phyloP scores from a whole-genome alignment of 257 asterid genomes.

The Gentiana macrophylla region DNA sequence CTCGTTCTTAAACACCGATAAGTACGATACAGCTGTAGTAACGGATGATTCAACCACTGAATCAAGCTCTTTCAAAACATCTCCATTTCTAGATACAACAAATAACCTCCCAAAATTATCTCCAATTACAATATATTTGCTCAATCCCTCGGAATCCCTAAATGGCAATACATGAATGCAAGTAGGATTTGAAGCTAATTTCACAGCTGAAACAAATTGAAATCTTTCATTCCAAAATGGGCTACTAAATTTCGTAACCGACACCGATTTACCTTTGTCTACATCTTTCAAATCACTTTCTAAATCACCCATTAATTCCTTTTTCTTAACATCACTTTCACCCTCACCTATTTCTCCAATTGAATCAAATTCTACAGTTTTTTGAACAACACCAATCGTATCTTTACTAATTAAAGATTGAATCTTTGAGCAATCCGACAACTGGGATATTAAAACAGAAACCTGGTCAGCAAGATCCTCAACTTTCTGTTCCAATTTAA shows the following conservation, averaged over 20 bases:
- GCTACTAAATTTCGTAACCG: conserved; percentile 59
- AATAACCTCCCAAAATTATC: conserved; percentile 60
- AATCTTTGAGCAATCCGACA: conserved; percentile 21
- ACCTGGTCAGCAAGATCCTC: conserved; percentile 50
- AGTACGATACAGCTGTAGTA: conserved; percentile 48
- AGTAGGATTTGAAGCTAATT: conserved; percentile 53
- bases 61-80: conserved; percentile 50
- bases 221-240: conserved; percentile 86
- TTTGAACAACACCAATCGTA: conserved; percentile 5
- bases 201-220: conserved; percentile 85
- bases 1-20: conserved; percentile 71
- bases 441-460: conserved; percentile 54
- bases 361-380: conserved; percentile 11
- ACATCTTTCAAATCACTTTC: conserved; percentile 12
- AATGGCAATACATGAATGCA: conserved; percentile 60
- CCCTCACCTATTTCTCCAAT: conserved; percentile 8
- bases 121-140: conserved; percentile 77
- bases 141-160: conserved; percentile 67
- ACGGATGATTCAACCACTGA: conserved; percentile 35
- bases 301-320: conserved; percentile 5
- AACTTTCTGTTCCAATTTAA: conserved; percentile 55
- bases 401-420: conserved; percentile 16
- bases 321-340: background rate
- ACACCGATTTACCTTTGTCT: conserved; percentile 22
- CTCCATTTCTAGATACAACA: conserved; percentile 57